Evolutionary conservation across 1,139 yeast species (phyloP).

Genomic region (Barnettozyma hawaiiensis): DNA sequence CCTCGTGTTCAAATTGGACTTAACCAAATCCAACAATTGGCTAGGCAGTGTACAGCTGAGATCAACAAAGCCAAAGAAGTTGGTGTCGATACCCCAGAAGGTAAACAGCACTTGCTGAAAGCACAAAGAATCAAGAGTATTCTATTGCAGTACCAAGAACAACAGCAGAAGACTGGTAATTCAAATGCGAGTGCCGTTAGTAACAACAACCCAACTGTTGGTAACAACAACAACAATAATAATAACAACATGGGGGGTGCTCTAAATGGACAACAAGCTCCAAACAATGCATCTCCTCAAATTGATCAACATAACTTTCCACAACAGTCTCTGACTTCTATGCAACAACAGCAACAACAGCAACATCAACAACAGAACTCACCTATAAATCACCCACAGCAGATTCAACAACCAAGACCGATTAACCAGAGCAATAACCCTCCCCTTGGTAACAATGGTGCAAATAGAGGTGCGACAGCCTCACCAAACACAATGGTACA

Average conservation of each 20-base stretch:
- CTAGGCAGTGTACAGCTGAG: conserved; percentile 55
- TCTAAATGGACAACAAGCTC: neutral
- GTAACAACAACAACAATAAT: too few species aligned
- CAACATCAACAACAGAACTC: conserved; percentile 19
- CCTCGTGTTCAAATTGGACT: neutral
- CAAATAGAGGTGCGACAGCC: conserved; percentile 12
- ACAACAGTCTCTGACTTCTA: neutral
- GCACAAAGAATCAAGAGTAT: conserved; percentile 52
- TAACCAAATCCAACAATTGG: conserved; percentile 53
- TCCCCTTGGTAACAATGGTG: conserved; percentile 5
- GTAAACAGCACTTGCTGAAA: conserved; percentile 59
- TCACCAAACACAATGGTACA: conserved; percentile 21
- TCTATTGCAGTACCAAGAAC: conserved; percentile 24
- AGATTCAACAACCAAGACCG: conserved; percentile 9
- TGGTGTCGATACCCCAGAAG: conserved; percentile 58
- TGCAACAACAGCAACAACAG: conserved; percentile 22
- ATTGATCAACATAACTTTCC: conserved; percentile 14
- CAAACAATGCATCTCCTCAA: conserved; percentile 8
- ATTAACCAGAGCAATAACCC: conserved; percentile 5
- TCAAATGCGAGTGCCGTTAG: neutral
- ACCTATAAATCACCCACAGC: conserved; percentile 14
- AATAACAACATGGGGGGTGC: too few species aligned
- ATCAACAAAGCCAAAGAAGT: conserved; percentile 53
- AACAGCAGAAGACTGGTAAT: conserved; percentile 15
- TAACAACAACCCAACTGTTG: conserved; percentile 17